A percentile compares a stretch with the other conserved stretches of the same genome.
These are phyloP conservation scores for Xylariaceae sp. DNA, from an alignment of 2,329 filamentous ascomycete species.

Conservation along the genomic window DNA sequence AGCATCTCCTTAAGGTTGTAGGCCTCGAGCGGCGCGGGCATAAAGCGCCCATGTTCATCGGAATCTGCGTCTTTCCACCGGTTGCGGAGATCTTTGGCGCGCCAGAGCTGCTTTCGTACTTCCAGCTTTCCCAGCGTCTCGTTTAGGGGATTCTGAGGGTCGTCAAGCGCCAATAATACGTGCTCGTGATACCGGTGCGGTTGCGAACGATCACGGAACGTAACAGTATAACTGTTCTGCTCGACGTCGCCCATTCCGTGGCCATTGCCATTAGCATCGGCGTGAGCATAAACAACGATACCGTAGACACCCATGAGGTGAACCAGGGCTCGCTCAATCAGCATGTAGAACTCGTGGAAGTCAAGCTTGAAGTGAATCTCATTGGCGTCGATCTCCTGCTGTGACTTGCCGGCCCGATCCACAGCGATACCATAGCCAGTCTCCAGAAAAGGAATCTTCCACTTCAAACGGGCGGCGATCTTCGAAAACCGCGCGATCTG, in stretches of 20 bases:
- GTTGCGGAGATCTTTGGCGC: conserved; percentile 67
- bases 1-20: conserved; percentile 62
- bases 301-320: conserved; percentile 62
- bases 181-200: conserved; percentile 65
- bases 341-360: conserved; percentile 71
- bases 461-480: conserved; percentile 56
- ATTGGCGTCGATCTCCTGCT: conserved; percentile 28
- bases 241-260: conserved; percentile 8
- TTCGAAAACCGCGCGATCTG: conserved; percentile 57
- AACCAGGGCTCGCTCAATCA: conserved; percentile 67
- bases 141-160: conserved; percentile 54
- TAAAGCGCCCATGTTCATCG: conserved; percentile 8
- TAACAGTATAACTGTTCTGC: background rate
- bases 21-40: conserved; percentile 46
- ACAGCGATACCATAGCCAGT: conserved; percentile 51
- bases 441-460: conserved; percentile 60
- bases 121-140: conserved; percentile 50
- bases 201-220: conserved; percentile 16
- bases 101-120: conserved; percentile 54
- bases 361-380: conserved; percentile 73
- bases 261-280: conserved; percentile 6
- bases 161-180: conserved; percentile 59
- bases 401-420: conserved; percentile 36
- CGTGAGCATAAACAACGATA: conserved; percentile 41
- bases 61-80: conserved; percentile 66